Evolutionary conservation across 2,329 filamentous ascomycete genomes (phyloP), one percentile per base, ranked within the genome.

Genomic region (Nannizziopsis arthrosporioides): DNA sequence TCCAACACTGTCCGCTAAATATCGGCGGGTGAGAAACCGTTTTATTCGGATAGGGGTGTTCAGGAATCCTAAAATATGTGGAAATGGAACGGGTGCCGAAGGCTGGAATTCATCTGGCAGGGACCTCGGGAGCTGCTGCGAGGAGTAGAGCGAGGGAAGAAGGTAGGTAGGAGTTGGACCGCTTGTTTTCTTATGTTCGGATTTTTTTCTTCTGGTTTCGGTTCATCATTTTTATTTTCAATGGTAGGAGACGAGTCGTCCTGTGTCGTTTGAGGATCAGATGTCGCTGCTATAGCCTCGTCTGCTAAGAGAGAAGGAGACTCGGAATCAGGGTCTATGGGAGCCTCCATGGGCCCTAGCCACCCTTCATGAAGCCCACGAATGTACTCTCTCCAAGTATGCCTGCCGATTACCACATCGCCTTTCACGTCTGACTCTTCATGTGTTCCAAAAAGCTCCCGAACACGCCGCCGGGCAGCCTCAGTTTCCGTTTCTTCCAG

Each of bases 321-420:
- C 2, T 61, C 47, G 18, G 48, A 32, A 22, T 61, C 45, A 9
- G 19, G 61, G 56, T 15, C 58, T 35, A 57, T 52, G 17, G 64
- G 61, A 49, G 64, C 63, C 39, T 83, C 78, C 38, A 94, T 70
- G 6, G 92, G 88, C 0, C 92, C 90, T 18, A 98, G 70, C 90
- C 92, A 98, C 48, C 92, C 92, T 68, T 98, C 92, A 63, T 98
- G 92, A 55, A 96, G 62, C 40, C 92, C 92, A 50, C 89, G 77
- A 18, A 96, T 72, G 64, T 96, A 98, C 68, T 98, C 92, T 69
- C 95, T 98, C 92, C 92, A 98, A 8, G 90, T 82, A 63, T 95
- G 85, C 49, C 90, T 74, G 10, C 92, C 92, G 57, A 98, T 79
- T 14, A 96, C 80, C 44, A 98, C 74, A 62, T 96, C 90, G 39